Base-by-base conservation (phyloP, 2,329 filamentous ascomycete species). In the Xylariaceae sp. region DNA sequence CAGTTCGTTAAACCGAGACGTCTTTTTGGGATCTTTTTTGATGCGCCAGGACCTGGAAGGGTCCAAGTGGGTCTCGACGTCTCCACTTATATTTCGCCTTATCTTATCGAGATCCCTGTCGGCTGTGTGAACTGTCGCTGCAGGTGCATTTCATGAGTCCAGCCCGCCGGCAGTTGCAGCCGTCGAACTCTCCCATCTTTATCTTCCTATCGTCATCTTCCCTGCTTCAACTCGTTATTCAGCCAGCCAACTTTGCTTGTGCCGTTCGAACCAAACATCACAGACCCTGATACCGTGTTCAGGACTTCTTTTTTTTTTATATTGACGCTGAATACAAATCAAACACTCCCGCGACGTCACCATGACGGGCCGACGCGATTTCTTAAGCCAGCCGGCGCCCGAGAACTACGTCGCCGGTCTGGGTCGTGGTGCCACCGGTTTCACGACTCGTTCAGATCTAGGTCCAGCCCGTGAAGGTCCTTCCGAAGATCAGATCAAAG, bases 401-500 rank as follows among this genome's bases (percentile, higher is more conserved):
- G 89, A 92, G 69, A 93, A 92, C 75, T 93, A 93, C 71, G 93
- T 99, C 64, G 94, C 94, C 65, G 94, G 94, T 83, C 87, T 99
- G 64, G 94, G 94, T 76, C 89, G 95, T 82, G 94, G 94, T 77
- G 95, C 95, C 18, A 99, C 94, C 6, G 94, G 95, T 62, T 99
- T 99, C 78, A 97, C 94, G 13, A 99, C 94, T 47, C 87, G 95
- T 70, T 97, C 93, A 59, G 94, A 99, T 82, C 81, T 99, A 59
- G 94, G 95, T 59, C 94, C 95, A 54, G 93, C 93, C 60, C 85
- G 93, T 69, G 93, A 97, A 78, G 94, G 94, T 13, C 94, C 94
- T 53, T 96, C 90, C 62, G 93, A 97, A 70, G 94, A 99, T 73
- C 93, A 97, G 77, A 97, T 99, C 77, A 97, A 97, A 75, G 94